Conservation (phyloP, 176 grass and related monocot species). For the Musa beccarii region DNA sequence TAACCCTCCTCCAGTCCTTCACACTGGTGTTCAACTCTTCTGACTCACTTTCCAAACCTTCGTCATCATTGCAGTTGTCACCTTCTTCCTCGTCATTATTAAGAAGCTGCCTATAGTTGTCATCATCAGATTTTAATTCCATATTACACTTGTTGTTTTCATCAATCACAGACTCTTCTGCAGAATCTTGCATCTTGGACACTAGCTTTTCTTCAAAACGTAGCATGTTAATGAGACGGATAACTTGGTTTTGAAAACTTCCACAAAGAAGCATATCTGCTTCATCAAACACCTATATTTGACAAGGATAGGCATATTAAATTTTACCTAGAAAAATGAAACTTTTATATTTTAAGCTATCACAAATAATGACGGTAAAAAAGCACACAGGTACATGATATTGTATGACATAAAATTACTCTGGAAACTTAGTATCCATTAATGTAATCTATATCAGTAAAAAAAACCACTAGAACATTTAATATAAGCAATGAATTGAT, state of each 20-base stretch:
- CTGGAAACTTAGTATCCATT: not conserved
- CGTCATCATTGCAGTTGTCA: slow-evolving; percentile 27
- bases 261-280: slow-evolving; percentile 98
- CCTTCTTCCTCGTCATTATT: slow-evolving; percentile 29
- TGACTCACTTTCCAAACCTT: slow-evolving; percentile 27
- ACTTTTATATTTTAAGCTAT: no score
- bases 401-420: not conserved
- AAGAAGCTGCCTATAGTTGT: slow-evolving; percentile 12
- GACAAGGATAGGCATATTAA: slow-evolving; percentile 1
- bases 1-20: slow-evolving; percentile 81
- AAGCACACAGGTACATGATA: not conserved
- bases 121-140: slow-evolving; percentile 23
- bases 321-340: not conserved
- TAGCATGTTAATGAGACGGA: slow-evolving; percentile 88
- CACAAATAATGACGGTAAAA: no score
- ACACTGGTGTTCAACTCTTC: slow-evolving; percentile 6
- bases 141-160: slow-evolving; percentile 24
- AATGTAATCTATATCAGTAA: not conserved
- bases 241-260: slow-evolving; percentile 88
- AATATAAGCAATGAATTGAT: not conserved
- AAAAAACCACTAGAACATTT: not conserved
- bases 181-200: slow-evolving; percentile 43
- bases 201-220: slow-evolving; percentile 87
- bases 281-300: slow-evolving; percentile 90
- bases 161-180: slow-evolving; percentile 20